Evolutionary conservation across 2,329 filamentous ascomycete genomes (phyloP).

Genomic region (Fusarium denticulatum): DNA sequence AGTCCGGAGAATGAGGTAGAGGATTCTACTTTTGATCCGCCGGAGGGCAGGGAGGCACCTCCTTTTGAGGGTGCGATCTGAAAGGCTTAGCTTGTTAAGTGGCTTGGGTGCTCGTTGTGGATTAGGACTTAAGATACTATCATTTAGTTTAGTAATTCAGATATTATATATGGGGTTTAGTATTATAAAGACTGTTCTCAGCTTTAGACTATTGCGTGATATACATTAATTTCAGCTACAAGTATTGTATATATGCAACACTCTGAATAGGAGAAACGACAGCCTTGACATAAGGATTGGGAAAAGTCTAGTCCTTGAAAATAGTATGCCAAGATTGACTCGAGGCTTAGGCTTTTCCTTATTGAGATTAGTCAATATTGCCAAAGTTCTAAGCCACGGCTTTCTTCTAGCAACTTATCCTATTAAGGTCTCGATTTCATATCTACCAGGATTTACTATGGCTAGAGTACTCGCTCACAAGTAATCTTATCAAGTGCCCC

Average conservation of each 20-base stretch:
- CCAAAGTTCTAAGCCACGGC: neutral
- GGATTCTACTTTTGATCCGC: neutral
- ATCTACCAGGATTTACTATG: neutral
- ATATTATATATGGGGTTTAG: neutral
- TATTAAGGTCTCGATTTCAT: neutral
- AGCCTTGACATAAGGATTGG: neutral
- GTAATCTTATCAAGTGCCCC: neutral
- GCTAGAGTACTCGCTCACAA: no score
- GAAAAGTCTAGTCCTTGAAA: neutral
- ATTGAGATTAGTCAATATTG: neutral
- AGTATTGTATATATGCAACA: neutral
- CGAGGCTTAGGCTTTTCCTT: neutral
- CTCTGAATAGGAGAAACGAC: neutral
- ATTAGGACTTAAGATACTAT: neutral
- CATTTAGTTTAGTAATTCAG: neutral
- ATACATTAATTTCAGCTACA: neutral
- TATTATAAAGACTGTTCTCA: neutral
- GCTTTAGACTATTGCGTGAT: neutral
- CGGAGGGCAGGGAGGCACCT: neutral
- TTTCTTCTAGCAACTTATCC: neutral
- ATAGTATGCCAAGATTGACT: rapidly evolving
- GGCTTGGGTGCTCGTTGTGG: no score
- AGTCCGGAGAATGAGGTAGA: neutral
- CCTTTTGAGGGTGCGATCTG: neutral
- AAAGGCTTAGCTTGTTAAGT: rapidly evolving